These are phyloP conservation scores for Golubevia sp. DNA, from an alignment of 1,284 basidiomycete species.

Conservation along the genomic window DNA sequence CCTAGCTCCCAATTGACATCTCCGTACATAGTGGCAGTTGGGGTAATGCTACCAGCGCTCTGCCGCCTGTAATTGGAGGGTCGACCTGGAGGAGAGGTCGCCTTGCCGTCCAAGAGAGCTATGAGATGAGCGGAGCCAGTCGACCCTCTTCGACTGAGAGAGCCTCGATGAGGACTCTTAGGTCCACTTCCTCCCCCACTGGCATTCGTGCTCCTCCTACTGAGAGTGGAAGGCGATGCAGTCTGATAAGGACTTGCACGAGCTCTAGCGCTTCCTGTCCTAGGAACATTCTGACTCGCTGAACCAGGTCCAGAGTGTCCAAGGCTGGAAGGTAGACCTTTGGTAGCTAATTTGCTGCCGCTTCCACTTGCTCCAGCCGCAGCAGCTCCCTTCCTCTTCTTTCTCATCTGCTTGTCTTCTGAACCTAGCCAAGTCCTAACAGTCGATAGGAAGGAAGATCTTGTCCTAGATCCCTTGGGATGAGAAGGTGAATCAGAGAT, in stretches of 20 bases:
- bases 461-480: conserved; percentile 9
- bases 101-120: conserved; percentile 3
- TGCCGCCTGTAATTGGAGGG: conserved; percentile 26
- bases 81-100: conserved; percentile 5
- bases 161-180: conserved; percentile 24
- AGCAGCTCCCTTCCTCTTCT: conserved; percentile 76
- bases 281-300: conserved; percentile 1
- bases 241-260: conserved; percentile 2
- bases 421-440: conserved; percentile 84
- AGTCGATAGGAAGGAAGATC: conserved; percentile 39
- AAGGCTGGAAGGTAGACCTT: background rate
- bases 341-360: conserved; percentile 59
- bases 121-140: conserved; percentile 28
- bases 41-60: conserved; percentile 52
- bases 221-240: background rate
- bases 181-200: conserved; percentile 16
- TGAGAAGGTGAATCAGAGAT: conserved; percentile 12
- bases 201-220: background rate
- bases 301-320: conserved; percentile 5
- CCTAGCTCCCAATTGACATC: conserved; percentile 7
- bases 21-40: conserved; percentile 33
- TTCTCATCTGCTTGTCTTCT: conserved; percentile 75
- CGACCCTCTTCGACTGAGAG: conserved; percentile 28
- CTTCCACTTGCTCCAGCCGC: conserved; percentile 68
- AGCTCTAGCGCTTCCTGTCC: conserved; percentile 4